phyloP scores from a whole-genome alignment of 2,329 filamentous ascomycete genomes.

The Trichoderma koningii region DNA sequence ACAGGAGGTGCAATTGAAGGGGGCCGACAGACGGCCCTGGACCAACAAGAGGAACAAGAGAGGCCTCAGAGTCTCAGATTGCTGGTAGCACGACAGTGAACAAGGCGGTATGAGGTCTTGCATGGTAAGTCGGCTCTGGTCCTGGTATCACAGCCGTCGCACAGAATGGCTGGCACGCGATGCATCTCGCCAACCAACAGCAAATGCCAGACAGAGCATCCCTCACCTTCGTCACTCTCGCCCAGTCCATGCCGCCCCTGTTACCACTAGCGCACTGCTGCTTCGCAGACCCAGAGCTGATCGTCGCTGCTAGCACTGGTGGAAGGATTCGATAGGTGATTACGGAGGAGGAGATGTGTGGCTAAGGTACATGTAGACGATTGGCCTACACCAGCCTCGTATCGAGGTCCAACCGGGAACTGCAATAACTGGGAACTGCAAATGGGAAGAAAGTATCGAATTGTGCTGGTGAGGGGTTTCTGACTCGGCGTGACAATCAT shows the following conservation, averaged over 20 bases:
- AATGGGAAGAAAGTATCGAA: too few species aligned
- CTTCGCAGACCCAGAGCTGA: slow-evolving; percentile 17
- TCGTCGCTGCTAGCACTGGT: neutral
- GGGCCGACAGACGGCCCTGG: slow-evolving; percentile 1
- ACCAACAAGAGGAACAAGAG: neutral
- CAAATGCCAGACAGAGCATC: neutral
- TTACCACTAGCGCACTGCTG: slow-evolving; percentile 20
- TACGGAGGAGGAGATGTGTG: neutral
- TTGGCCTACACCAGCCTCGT: neutral
- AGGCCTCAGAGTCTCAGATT: neutral
- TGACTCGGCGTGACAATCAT: too few species aligned
- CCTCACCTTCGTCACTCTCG: neutral
- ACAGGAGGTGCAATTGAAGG: slow-evolving; percentile 5
- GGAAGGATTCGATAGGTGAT: neutral
- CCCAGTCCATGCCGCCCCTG: slow-evolving; percentile 1
- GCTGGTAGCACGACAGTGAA: neutral
- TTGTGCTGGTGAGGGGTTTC: too few species aligned
- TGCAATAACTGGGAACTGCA: too few species aligned
- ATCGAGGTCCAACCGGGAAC: neutral
- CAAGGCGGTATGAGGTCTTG: neutral
- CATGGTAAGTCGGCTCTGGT: neutral
- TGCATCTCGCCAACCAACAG: slow-evolving; percentile 9
- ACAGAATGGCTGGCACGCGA: slow-evolving; percentile 7
- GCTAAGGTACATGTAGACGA: neutral
- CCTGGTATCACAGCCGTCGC: neutral